Percentiles rank a stretch among this genome's conserved stretches.
These are phyloP conservation scores for Schwanniomyces occidentalis DNA, from an alignment of 805 yeast species.

Conservation along the genomic window DNA sequence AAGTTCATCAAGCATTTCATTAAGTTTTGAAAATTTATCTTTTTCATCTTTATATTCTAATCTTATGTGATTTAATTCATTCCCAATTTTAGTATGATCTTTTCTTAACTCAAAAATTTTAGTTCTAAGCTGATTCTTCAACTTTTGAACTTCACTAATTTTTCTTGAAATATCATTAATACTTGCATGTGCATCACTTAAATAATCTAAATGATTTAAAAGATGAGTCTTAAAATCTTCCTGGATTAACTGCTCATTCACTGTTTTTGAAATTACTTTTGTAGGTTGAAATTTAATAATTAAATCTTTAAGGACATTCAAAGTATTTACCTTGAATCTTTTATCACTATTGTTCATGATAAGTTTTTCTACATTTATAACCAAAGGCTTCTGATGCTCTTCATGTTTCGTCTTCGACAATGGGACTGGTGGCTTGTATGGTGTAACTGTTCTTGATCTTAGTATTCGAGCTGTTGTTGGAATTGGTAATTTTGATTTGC, in stretches of 20 bases:
- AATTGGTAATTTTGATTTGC: too few relatives aligned
- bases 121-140: slow-evolving; percentile 31
- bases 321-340: slow-evolving; percentile 28
- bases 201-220: slow-evolving; percentile 25
- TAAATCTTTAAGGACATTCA: slow-evolving; percentile 38
- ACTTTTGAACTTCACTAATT: slow-evolving; percentile 28
- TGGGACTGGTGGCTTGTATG: slow-evolving; percentile 12
- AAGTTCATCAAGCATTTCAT: slow-evolving; percentile 11
- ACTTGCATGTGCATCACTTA: slow-evolving; percentile 36
- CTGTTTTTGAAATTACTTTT: slow-evolving; percentile 8
- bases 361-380: slow-evolving; percentile 30
- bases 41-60: slow-evolving; percentile 15
- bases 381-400: slow-evolving; percentile 29
- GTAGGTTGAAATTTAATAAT: slow-evolving; percentile 29
- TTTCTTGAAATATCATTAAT: slow-evolving; percentile 30
- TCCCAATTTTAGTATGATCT: slow-evolving; percentile 32
- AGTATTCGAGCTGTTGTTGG: not conserved
- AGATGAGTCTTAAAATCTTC: slow-evolving; percentile 33
- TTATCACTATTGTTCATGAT: slow-evolving; percentile 21
- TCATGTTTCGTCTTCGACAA: slow-evolving; percentile 16
- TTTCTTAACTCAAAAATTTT: slow-evolving; percentile 30
- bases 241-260: slow-evolving; percentile 25
- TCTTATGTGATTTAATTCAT: slow-evolving; percentile 30
- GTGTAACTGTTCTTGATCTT: slow-evolving; percentile 1
- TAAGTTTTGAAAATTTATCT: slow-evolving; percentile 16